Conservation (phyloP, 1,284 basidiomycete genomes). For the Irpex sp. region DNA sequence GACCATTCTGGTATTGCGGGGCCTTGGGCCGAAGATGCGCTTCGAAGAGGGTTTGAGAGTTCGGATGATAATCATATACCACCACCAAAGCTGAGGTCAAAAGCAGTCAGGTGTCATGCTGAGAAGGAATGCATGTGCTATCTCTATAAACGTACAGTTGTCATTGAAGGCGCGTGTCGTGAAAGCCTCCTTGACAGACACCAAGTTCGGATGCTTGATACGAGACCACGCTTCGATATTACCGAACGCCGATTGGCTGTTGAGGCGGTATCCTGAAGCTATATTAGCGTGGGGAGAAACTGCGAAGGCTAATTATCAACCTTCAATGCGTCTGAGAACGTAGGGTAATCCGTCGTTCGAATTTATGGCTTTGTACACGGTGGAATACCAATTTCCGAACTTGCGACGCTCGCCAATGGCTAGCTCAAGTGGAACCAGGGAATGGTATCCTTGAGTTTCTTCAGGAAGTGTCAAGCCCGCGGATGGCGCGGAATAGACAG, state of each 20-base stretch:
- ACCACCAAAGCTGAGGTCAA: conserved; percentile 77
- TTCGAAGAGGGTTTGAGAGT: conserved; percentile 82
- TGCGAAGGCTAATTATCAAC: conserved; percentile 40
- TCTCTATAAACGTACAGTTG: conserved; percentile 60
- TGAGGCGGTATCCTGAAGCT: conserved; percentile 75
- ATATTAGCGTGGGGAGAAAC: neutral
- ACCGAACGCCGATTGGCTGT: conserved; percentile 78
- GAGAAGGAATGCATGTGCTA: neutral
- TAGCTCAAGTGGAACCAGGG: conserved; percentile 76
- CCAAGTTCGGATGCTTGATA: conserved; percentile 85
- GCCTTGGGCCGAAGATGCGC: conserved; percentile 52
- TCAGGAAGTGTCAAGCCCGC: conserved; percentile 70
- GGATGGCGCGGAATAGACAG: conserved; percentile 46
- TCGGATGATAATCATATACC: conserved; percentile 89
- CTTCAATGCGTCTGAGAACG: conserved; percentile 81
- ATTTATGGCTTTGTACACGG: conserved; percentile 82
- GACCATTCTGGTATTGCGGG: conserved; percentile 40
- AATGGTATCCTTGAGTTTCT: conserved; percentile 90
- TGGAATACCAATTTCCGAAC: conserved; percentile 75
- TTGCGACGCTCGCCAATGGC: conserved; percentile 55
- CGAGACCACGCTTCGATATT: conserved; percentile 87
- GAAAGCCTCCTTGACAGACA: conserved; percentile 89
- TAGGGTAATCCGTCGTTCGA: conserved; percentile 80
- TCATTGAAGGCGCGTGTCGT: conserved; percentile 94
- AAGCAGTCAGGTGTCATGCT: conserved; percentile 1